phyloP scores from a whole-genome alignment of 2,329 filamentous ascomycete genomes.

The Drechslerella coelobrocha region DNA sequence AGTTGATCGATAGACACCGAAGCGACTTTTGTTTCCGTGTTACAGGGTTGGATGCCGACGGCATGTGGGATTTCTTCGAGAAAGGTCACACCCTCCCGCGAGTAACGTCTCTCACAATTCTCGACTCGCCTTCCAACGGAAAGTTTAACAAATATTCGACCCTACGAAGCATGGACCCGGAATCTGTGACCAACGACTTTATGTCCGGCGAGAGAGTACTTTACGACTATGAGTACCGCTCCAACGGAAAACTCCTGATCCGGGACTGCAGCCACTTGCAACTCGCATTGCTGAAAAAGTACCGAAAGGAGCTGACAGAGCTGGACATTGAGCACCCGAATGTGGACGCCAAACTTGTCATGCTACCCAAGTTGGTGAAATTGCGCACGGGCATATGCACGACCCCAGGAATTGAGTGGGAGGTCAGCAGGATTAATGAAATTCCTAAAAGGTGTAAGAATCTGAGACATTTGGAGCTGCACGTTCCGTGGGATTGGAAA shows the following conservation, averaged over 20 bases:
- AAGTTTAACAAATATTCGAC: constrained; percentile 48
- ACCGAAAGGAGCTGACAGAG: constrained; percentile 46
- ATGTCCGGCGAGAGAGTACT: constrained; percentile 44
- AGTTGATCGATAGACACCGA: constrained; percentile 38
- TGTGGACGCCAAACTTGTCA: constrained; percentile 43
- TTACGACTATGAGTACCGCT: constrained; percentile 48
- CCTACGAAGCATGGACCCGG: constrained; percentile 43
- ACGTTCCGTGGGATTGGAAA: constrained; percentile 47
- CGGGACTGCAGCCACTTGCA: constrained; percentile 48
- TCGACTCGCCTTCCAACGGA: constrained; percentile 47
- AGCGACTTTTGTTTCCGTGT: constrained; percentile 46
- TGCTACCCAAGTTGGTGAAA: constrained; percentile 45
- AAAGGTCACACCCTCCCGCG: constrained; percentile 38
- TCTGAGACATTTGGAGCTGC: constrained; percentile 45
- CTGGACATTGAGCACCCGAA: constrained; percentile 50
- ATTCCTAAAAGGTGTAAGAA: constrained; percentile 46
- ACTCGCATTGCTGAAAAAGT: constrained; percentile 46
- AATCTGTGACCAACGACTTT: constrained; percentile 43
- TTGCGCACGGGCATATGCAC: constrained; percentile 50
- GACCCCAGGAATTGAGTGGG: constrained; percentile 49
- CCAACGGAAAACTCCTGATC: constrained; percentile 40
- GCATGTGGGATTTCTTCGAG: constrained; percentile 51
- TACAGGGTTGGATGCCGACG: constrained; percentile 38
- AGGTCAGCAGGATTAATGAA: constrained; percentile 49
- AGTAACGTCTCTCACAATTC: constrained; percentile 42